phyloP scores from a whole-genome alignment of 441 rosid genomes.

The Erodium moschatum region DNA sequence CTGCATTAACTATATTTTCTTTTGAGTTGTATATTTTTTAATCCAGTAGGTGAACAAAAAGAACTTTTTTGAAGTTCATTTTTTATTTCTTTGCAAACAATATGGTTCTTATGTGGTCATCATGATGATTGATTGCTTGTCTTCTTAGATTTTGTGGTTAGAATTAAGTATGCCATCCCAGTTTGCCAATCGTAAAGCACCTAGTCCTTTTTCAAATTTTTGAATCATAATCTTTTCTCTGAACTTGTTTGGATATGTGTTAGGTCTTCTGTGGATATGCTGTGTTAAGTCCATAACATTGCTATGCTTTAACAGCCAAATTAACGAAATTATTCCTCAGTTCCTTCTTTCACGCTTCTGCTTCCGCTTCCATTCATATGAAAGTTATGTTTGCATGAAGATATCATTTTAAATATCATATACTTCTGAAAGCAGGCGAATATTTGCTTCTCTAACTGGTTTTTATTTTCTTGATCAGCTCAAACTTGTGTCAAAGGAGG shows the following conservation, averaged over 20 bases:
- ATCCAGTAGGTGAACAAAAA: neutral
- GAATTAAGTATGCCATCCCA: neutral
- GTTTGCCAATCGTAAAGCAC: neutral
- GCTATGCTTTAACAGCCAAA: neutral
- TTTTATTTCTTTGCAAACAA: neutral
- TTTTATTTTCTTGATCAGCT: slow-evolving; percentile 44
- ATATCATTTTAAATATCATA: neutral
- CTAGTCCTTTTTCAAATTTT: neutral
- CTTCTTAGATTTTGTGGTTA: neutral
- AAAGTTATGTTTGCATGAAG: neutral
- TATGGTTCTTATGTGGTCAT: slow-evolving; percentile 1
- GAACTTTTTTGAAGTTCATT: neutral
- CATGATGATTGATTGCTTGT: neutral
- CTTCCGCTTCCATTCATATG: too few species aligned
- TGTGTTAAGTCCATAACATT: neutral
- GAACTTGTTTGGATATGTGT: neutral
- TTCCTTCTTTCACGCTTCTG: too few species aligned
- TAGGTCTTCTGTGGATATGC: neutral
- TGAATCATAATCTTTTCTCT: neutral
- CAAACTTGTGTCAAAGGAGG: slow-evolving; percentile 67
- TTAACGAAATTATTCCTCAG: neutral
- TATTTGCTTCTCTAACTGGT: neutral
- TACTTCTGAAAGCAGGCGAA: too few species aligned
- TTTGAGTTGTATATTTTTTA: neutral
- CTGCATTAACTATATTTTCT: neutral